Evolutionary conservation across 1,139 yeast genomes (phyloP).

Genomic region (Hyphopichia burtonii): DNA sequence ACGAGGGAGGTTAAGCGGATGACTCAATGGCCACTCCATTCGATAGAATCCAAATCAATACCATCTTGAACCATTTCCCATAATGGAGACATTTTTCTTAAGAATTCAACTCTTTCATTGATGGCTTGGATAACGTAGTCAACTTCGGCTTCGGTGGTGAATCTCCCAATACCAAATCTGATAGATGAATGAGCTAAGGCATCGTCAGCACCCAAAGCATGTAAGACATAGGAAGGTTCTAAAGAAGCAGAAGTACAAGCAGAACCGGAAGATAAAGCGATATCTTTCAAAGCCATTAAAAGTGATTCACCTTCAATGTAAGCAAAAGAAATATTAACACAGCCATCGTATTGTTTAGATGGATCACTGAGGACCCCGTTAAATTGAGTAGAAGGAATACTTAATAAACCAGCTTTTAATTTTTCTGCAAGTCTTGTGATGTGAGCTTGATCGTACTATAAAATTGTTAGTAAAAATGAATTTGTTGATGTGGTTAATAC

Average conservation of each 20-base stretch:
- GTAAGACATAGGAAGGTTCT: conserved; percentile 95
- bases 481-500: not conserved
- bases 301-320: conserved; percentile 97
- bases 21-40: conserved; percentile 90
- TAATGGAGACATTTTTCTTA: conserved; percentile 90
- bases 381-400: conserved; percentile 83
- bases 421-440: conserved; percentile 69
- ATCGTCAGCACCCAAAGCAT: conserved; percentile 97
- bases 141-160: conserved; percentile 93
- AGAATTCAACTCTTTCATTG: conserved; percentile 81
- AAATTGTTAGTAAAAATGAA: conserved; percentile 14
- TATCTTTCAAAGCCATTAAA: conserved; percentile 95
- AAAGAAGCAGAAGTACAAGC: conserved; percentile 98
- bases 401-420: conserved; percentile 67
- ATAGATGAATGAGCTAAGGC: conserved; percentile 97
- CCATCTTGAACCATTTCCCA: conserved; percentile 99
- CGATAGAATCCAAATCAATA: conserved; percentile 86
- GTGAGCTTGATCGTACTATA: conserved; percentile 63
- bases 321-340: conserved; percentile 95
- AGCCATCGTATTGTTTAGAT: conserved; percentile 73
- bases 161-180: conserved; percentile 95
- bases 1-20: not conserved
- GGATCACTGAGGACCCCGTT: conserved; percentile 73
- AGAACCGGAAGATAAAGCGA: conserved; percentile 95
- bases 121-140: conserved; percentile 92